phyloP scores from a whole-genome alignment of 2,329 filamentous ascomycete genomes.

The Fusarium burgessii region DNA sequence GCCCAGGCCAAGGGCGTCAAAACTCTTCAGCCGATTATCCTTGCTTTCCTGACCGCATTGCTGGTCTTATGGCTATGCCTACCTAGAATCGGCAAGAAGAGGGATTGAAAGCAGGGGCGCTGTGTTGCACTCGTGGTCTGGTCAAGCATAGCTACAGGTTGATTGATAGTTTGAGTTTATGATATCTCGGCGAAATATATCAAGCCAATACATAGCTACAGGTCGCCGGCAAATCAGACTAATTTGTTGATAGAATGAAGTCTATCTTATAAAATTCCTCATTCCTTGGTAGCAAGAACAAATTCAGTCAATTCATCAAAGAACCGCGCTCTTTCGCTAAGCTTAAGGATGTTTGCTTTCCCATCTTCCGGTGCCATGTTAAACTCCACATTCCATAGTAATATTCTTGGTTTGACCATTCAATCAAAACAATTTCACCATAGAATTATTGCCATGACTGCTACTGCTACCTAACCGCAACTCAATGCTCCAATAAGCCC shows the following conservation, averaged over 20 bases:
- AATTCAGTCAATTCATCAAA: not conserved
- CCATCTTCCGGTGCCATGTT: too few species aligned
- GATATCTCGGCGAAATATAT: too few species aligned
- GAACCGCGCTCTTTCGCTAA: not conserved
- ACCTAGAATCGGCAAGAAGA: slow-evolving; percentile 56
- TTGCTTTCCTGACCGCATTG: slow-evolving; percentile 61
- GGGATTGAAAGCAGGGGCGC: slow-evolving; percentile 44
- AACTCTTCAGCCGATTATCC: slow-evolving; percentile 67
- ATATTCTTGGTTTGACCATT: not conserved
- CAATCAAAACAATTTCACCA: not conserved
- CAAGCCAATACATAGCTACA: too few species aligned
- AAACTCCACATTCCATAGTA: not conserved
- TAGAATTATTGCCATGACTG: not conserved
- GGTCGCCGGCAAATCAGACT: too few species aligned
- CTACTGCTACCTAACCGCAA: too few species aligned
- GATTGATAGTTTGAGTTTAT: too few species aligned
- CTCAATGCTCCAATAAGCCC: not conserved
- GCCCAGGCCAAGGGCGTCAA: slow-evolving; percentile 68
- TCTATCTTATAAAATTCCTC: not conserved
- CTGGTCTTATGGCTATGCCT: slow-evolving; percentile 61
- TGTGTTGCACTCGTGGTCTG: not conserved
- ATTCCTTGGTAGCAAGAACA: too few species aligned
- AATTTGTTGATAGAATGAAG: not conserved
- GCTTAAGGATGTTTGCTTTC: too few species aligned
- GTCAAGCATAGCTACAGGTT: not conserved